Evolutionary conservation across 257 asterid genomes (phyloP).

Genomic region (Rauvolfia tetraphylla): DNA sequence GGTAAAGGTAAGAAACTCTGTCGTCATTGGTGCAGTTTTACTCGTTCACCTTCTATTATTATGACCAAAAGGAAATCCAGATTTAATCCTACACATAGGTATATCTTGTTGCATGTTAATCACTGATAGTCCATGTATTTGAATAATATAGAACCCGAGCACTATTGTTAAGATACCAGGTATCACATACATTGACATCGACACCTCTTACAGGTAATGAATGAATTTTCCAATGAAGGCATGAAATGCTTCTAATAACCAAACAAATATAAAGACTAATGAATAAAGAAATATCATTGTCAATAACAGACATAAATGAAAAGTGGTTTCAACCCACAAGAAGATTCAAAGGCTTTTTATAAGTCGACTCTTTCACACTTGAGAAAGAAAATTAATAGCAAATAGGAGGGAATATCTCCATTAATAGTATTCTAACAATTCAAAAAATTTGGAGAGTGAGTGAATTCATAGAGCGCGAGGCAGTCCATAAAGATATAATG

Average conservation of each 20-base stretch:
- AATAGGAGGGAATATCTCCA: neutral
- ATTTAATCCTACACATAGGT: neutral
- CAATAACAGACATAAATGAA: constrained; percentile 9
- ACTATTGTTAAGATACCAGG: neutral
- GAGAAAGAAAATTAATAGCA: neutral
- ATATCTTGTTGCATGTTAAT: neutral
- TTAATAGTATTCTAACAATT: neutral
- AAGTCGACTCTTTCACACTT: neutral
- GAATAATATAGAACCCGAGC: neutral
- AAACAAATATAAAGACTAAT: neutral
- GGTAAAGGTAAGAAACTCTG: neutral
- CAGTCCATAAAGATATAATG: neutral
- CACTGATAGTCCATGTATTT: neutral
- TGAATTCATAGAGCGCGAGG: neutral
- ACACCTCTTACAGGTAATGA: neutral
- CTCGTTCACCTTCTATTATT: too few relatives aligned
- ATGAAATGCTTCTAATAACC: neutral
- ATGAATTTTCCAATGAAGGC: neutral
- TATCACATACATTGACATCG: neutral
- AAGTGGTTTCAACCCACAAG: constrained; percentile 8
- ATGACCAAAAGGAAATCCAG: neutral
- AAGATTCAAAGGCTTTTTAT: neutral
- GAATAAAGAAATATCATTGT: neutral
- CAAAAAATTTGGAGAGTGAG: too few relatives aligned
- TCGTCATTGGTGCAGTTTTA: too few relatives aligned